These are phyloP conservation scores for Pleurotus cornucopiae DNA, from an alignment of 768 basidiomycete genomes.

Conservation along the genomic window DNA sequence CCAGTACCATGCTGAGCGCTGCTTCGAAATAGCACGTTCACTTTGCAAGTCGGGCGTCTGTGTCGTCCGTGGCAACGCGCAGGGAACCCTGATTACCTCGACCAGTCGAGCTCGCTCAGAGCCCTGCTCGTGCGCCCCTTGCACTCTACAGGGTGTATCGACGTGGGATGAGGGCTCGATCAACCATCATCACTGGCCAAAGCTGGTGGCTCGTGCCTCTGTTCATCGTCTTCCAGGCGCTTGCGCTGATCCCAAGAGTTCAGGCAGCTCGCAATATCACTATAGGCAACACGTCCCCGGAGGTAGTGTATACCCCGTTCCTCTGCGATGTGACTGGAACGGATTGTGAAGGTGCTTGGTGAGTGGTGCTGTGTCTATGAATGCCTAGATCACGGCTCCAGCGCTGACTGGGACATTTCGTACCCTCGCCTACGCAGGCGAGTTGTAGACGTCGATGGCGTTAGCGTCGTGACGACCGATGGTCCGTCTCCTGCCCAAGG, in stretches of 20 bases:
- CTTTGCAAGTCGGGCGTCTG: neutral
- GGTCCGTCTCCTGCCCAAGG: conserved; percentile 39
- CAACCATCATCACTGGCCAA: neutral
- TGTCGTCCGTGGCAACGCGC: conserved; percentile 6
- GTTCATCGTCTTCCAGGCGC: neutral
- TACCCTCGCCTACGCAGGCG: conserved; percentile 19
- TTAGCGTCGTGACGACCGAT: conserved; percentile 28
- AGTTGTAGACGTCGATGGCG: conserved; percentile 17
- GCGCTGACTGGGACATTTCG: too few species aligned
- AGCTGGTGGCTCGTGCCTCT: neutral
- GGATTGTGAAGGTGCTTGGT: conserved; percentile 39
- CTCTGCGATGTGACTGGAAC: conserved; percentile 31
- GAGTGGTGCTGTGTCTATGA: conserved; percentile 13
- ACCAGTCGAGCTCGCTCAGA: neutral
- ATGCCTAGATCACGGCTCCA: too few species aligned
- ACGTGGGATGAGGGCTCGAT: neutral
- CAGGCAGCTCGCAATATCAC: conserved; percentile 30
- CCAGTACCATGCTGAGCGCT: neutral
- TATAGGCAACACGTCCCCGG: conserved; percentile 29
- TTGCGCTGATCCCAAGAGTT: neutral
- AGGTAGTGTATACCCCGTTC: conserved; percentile 46
- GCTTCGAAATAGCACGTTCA: neutral
- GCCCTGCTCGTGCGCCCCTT: neutral
- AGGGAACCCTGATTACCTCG: neutral
- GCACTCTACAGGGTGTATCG: neutral